These are phyloP conservation scores for Asterophora parasitica DNA, from an alignment of 768 basidiomycete genomes.

Conservation along the genomic window DNA sequence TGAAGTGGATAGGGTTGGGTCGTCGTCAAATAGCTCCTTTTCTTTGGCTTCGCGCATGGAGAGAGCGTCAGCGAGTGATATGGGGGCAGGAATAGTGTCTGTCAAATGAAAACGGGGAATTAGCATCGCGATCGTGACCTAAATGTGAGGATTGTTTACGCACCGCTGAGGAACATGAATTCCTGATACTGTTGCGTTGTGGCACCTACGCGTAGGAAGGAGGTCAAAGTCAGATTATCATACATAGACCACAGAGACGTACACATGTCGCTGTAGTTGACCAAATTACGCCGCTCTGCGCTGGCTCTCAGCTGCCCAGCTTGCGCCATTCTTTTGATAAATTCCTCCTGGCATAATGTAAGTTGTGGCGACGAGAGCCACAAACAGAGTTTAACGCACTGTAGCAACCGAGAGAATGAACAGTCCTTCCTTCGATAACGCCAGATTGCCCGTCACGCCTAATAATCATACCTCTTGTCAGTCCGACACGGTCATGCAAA, in stretches of 20 bases:
- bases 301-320: conserved; percentile 65
- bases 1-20: conserved; percentile 40
- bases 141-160: not conserved
- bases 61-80: conserved; percentile 58
- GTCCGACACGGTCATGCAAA: conserved; percentile 2
- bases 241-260: conserved; percentile 18
- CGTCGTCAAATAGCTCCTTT: conserved; percentile 53
- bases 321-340: conserved; percentile 70
- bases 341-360: conserved; percentile 62
- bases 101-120: conserved; percentile 5
- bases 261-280: conserved; percentile 79
- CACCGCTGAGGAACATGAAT: conserved; percentile 70
- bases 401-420: conserved; percentile 75
- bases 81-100: conserved; percentile 68
- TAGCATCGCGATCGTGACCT: not conserved
- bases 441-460: conserved; percentile 59
- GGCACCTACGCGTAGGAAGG: conserved; percentile 37
- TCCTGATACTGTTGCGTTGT: conserved; percentile 61
- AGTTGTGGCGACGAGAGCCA: conserved; percentile 1
- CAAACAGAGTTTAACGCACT: conserved; percentile 36
- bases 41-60: conserved; percentile 46
- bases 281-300: conserved; percentile 48
- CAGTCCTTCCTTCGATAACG: conserved; percentile 70
- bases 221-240: conserved; percentile 5
- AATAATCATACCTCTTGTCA: not conserved